Percentiles rank a stretch among this genome's conserved stretches.
Conservation (phyloP, 768 basidiomycete genomes). For the Gelatoporia subvermispora region DNA sequence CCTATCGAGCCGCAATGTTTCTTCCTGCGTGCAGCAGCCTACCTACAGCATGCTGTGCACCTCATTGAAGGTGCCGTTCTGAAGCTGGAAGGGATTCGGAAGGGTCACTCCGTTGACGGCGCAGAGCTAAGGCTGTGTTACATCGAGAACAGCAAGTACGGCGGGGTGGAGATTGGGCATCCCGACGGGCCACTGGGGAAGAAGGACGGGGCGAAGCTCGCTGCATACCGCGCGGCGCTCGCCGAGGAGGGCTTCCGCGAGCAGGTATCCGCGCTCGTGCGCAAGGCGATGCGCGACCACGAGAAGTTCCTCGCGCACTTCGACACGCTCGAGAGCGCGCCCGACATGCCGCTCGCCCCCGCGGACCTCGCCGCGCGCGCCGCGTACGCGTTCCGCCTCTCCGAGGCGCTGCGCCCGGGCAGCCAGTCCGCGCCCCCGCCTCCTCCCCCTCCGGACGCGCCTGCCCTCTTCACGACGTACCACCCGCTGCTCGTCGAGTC, state of each 20-base stretch:
- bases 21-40: constrained; percentile 79
- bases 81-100: constrained; percentile 63
- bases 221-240: constrained; percentile 59
- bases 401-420: constrained; percentile 65
- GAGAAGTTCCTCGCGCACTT: constrained; percentile 83
- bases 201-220: constrained; percentile 50
- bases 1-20: constrained; percentile 82
- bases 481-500: constrained; percentile 88
- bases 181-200: constrained; percentile 72
- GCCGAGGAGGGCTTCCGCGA: constrained; percentile 53
- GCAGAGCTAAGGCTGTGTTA: constrained; percentile 75
- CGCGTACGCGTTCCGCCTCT: constrained; percentile 64
- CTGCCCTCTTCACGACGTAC: constrained; percentile 79
- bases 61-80: constrained; percentile 72
- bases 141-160: constrained; percentile 69
- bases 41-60: constrained; percentile 72
- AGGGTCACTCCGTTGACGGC: constrained; percentile 55
- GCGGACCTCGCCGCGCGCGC: constrained; percentile 47
- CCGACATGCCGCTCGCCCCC: constrained; percentile 16
- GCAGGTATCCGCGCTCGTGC: constrained; percentile 52
- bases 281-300: constrained; percentile 79
- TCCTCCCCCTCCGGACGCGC: constrained; percentile 37
- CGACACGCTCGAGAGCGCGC: constrained; percentile 57
- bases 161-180: constrained; percentile 83
- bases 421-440: constrained; percentile 33